These are phyloP conservation scores for Schizonepeta tenuifolia DNA, from an alignment of 257 asterid species.

Conservation along the genomic window DNA sequence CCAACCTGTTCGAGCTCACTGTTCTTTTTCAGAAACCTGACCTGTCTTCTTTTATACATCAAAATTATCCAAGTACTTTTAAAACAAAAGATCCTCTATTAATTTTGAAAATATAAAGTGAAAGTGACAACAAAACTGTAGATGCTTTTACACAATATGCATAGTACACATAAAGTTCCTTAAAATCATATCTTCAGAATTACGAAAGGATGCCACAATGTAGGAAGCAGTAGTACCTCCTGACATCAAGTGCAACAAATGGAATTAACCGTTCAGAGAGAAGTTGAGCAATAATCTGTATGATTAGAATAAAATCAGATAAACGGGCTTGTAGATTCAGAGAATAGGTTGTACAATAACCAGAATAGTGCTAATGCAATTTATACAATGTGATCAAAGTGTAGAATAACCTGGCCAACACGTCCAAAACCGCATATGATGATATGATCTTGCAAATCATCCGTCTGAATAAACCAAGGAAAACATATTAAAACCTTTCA, in stretches of 20 bases:
- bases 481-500: slow-evolving; percentile 27
- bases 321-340: neutral
- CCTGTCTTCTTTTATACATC: slow-evolving; percentile 6
- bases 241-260: slow-evolving; percentile 98
- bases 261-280: slow-evolving; percentile 98
- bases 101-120: slow-evolving; percentile 4
- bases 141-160: slow-evolving; percentile 14
- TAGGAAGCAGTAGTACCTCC: slow-evolving; percentile 63
- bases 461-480: slow-evolving; percentile 66
- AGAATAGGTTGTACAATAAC: slow-evolving; percentile 16
- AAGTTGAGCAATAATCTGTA: slow-evolving; percentile 98
- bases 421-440: slow-evolving; percentile 99
- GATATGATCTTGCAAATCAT: slow-evolving; percentile 98
- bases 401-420: slow-evolving; percentile 90
- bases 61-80: slow-evolving; percentile 1
- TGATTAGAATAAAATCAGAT: slow-evolving; percentile 32
- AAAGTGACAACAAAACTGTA: neutral
- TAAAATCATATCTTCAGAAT: slow-evolving; percentile 17
- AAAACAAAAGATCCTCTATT: neutral
- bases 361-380: neutral
- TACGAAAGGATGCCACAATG: neutral
- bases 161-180: slow-evolving; percentile 8
- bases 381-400: slow-evolving; percentile 17
- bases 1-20: too few species aligned
- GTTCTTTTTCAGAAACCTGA: neutral